Evolutionary conservation across 2,329 filamentous ascomycete species (phyloP), one percentile per base, ranked within the genome.

Genomic region (Setomelanomma holmii): DNA sequence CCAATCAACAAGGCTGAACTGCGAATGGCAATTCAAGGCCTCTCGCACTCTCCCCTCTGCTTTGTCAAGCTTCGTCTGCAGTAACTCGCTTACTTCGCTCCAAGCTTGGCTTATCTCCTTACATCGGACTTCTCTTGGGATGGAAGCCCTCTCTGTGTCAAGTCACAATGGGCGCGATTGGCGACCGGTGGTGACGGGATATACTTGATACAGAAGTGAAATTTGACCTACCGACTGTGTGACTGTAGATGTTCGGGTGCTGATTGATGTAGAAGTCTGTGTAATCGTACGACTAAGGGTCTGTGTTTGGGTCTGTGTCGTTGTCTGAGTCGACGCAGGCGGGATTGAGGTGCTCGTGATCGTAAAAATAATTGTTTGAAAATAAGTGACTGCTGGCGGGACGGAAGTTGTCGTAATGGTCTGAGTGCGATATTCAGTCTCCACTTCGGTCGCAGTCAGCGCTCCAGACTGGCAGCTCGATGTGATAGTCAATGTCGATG

Each of bases 241-340:
- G 14, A 22, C 38, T 30, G 24, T 48, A 23, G n/a, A 36, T n/a
- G 34, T 36, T n/a, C 14, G 14, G 12, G 3, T 36, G 4, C 16
- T 8, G 16, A n/a, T 16, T n/a, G 34, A 2, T 7, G 14, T 5
- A 19, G 36, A 19, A 20, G 19, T 21, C 16, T 16, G 12, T 39
- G 36, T 39, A 20, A 19, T 39, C 21, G 36, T 39, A 2, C 19
- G 5, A 20, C 36, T 51, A 35, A 19, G 42, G 6, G 42, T 40
- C 11, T 40, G 22, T 38, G 20, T 40, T 27, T 38, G 40, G 14
- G 45, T 51, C 4, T 5, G 8, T 12, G 48, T 53, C 1, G 45
- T 36, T 7, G 49, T 56, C 19, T 38, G 4, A 11, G n/a, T 39
- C 20, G 5, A 12, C 21, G 16, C 7, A 20, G 27, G 27, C 27